Evolutionary conservation across 768 basidiomycete species (phyloP).

Genomic region (Daedaleopsis nitida): DNA sequence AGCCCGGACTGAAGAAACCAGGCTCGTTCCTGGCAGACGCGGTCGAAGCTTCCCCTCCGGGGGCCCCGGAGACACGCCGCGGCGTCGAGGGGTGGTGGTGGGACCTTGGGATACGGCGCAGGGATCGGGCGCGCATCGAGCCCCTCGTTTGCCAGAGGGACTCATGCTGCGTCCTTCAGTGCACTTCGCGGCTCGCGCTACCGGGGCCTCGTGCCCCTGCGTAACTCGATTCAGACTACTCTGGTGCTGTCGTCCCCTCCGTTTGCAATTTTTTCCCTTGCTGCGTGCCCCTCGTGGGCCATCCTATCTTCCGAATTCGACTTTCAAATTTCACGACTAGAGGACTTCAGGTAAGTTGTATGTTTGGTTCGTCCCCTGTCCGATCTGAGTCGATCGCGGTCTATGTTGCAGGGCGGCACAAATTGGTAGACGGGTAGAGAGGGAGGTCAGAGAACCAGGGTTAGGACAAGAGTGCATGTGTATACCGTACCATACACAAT

Average conservation of each 20-base stretch:
- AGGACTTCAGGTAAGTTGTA: neutral
- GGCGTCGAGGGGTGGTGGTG: slow-evolving; percentile 17
- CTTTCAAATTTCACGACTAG: too few relatives aligned
- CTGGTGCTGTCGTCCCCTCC: slow-evolving; percentile 50
- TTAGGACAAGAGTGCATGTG: neutral
- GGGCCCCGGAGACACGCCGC: slow-evolving; percentile 47
- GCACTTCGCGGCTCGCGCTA: slow-evolving; percentile 63
- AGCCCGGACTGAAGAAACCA: neutral
- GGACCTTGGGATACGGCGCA: slow-evolving; percentile 25
- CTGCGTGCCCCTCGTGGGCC: slow-evolving; percentile 21
- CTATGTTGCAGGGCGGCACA: neutral
- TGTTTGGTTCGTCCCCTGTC: neutral
- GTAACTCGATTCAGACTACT: slow-evolving; percentile 76
- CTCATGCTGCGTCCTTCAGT: slow-evolving; percentile 52
- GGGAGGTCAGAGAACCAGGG: neutral
- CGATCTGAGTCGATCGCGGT: neutral
- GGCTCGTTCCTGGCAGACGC: neutral
- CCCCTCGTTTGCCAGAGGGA: slow-evolving; percentile 19
- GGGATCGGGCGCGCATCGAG: slow-evolving; percentile 17
- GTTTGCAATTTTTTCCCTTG: slow-evolving; percentile 28
- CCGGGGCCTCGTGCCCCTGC: slow-evolving; percentile 24
- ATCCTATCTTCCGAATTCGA: neutral
- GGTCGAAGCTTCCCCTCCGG: slow-evolving; percentile 18
- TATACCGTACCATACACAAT: neutral
- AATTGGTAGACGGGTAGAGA: neutral